Evolutionary conservation across 2,329 filamentous ascomycete species (phyloP).

Genomic region (Diaporthe velutina): DNA sequence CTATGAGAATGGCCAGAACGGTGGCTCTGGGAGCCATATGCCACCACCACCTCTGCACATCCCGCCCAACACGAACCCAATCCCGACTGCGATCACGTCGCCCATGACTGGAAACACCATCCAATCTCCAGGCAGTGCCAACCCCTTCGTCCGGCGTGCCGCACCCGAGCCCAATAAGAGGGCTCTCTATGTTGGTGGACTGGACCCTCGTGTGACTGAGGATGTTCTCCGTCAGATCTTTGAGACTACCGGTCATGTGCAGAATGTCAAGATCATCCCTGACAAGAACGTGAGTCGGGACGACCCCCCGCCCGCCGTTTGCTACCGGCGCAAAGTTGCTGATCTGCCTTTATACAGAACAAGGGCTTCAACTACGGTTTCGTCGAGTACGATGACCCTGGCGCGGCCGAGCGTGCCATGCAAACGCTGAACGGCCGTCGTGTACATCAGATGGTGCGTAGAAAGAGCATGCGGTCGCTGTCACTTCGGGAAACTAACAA

Average conservation of each 20-base stretch:
- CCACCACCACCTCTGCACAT: slow-evolving; percentile 93
- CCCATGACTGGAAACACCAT: slow-evolving; percentile 80
- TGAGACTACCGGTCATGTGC: slow-evolving; percentile 97
- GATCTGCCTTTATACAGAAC: slow-evolving; percentile 68
- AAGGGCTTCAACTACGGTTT: slow-evolving; percentile 99
- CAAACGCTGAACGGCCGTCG: slow-evolving; percentile 94
- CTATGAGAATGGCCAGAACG: slow-evolving; percentile 77
- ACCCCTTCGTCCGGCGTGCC: slow-evolving; percentile 86
- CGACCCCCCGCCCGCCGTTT: not conserved
- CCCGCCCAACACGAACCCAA: slow-evolving; percentile 95
- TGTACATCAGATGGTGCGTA: slow-evolving; percentile 91
- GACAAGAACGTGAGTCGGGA: slow-evolving; percentile 91
- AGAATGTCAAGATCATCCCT: slow-evolving; percentile 99
- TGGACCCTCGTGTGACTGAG: slow-evolving; percentile 95
- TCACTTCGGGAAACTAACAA: slow-evolving; percentile 20
- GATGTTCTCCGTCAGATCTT: slow-evolving; percentile 98
- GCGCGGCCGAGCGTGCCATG: slow-evolving; percentile 97
- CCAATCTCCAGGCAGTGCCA: slow-evolving; percentile 87
- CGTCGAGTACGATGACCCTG: slow-evolving; percentile 98
- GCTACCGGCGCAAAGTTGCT: slow-evolving; percentile 36
- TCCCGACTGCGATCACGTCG: slow-evolving; percentile 91
- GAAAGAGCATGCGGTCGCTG: not conserved
- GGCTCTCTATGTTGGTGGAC: slow-evolving; percentile 93
- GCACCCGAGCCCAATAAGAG: slow-evolving; percentile 99
- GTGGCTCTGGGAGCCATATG: slow-evolving; percentile 83